Conservation (phyloP, 805 yeast genomes). For the Clavispora fructus region DNA sequence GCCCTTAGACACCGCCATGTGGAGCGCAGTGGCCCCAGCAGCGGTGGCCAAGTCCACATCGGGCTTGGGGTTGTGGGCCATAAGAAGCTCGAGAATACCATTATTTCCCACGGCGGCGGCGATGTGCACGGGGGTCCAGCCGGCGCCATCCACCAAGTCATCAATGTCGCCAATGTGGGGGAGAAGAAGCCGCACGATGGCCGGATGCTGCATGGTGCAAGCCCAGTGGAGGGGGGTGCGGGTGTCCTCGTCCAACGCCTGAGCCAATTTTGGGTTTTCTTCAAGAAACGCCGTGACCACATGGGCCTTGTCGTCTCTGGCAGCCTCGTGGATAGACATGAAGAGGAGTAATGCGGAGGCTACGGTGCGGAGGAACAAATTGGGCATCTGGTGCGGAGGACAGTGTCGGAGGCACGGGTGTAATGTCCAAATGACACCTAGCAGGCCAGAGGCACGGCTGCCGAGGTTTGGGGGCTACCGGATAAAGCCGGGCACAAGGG, state of each 20-base stretch:
- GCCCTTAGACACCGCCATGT: conserved; percentile 69
- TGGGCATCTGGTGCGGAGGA: no score
- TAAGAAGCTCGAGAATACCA: conserved; percentile 46
- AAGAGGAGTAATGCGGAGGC: conserved; percentile 15
- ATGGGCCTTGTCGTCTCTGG: conserved; percentile 52
- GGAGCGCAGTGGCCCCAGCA: conserved; percentile 72
- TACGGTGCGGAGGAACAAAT: no score
- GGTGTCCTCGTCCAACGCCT: conserved; percentile 60
- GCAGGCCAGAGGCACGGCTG: background rate
- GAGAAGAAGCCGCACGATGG: conserved; percentile 43
- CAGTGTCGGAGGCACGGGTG: background rate
- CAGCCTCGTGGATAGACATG: conserved; percentile 48
- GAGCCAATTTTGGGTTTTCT: conserved; percentile 44
- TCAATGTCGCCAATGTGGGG: conserved; percentile 51
- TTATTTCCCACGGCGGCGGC: conserved; percentile 70
- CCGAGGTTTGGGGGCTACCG: no score
- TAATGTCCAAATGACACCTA: no score
- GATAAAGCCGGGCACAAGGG: no score
- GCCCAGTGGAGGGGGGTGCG: conserved; percentile 91
- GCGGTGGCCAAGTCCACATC: conserved; percentile 49
- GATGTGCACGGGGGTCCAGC: conserved; percentile 87
- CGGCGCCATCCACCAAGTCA: conserved; percentile 63
- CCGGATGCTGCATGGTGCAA: conserved; percentile 52
- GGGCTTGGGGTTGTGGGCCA: conserved; percentile 45
- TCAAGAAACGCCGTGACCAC: conserved; percentile 48